These are phyloP conservation scores for Akebia trifoliata DNA, from an alignment of 164 flowering plant genomes.

Conservation along the genomic window DNA sequence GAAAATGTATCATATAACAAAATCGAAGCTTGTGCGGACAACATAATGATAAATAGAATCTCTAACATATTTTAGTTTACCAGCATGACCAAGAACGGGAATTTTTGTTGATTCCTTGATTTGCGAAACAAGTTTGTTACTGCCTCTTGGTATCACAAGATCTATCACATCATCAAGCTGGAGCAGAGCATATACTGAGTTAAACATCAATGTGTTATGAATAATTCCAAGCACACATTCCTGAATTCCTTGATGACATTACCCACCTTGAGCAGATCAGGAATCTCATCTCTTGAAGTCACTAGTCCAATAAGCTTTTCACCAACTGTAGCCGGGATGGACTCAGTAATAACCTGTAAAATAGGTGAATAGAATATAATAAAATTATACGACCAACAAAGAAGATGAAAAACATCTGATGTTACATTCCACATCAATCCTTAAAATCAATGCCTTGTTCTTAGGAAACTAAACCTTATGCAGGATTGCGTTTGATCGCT, in stretches of 20 bases:
- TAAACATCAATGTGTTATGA: neutral
- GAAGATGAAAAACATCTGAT: neutral
- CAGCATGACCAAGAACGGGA: conserved; percentile 99
- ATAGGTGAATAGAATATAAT: neutral
- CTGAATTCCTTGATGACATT: neutral
- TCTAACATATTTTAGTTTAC: conserved; percentile 32
- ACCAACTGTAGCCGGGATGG: conserved; percentile 79
- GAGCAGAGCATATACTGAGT: conserved; percentile 10
- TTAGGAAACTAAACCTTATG: conserved; percentile 60
- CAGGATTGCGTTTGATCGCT: conserved; percentile 73
- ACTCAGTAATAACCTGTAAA: conserved; percentile 69
- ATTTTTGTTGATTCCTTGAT: conserved; percentile 89
- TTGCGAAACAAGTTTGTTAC: conserved; percentile 94
- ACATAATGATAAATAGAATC: neutral
- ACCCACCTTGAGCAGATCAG: conserved; percentile 86
- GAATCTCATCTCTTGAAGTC: conserved; percentile 93
- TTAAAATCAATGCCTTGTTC: neutral
- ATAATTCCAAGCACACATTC: neutral
- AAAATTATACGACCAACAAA: neutral
- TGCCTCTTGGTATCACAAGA: conserved; percentile 99
- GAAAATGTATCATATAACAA: too few relatives aligned
- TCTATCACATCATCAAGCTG: conserved; percentile 99
- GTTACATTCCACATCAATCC: neutral
- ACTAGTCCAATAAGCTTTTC: conserved; percentile 82
- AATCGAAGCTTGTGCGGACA: neutral